Conservation (phyloP, 164 flowering plant species). For the grape (Vitis vinifera) region ASM3070453v1 NC_081822.1:2688501-2689000, state of each 20-base stretch:
- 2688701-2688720: conserved; percentile 56
- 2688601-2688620: conserved; percentile 57
- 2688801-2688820: conserved; percentile 76
- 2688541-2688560: conserved; percentile 76
- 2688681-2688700: conserved; percentile 62
- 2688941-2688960: conserved; percentile 71
- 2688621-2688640: conserved; percentile 76
- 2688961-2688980: conserved; percentile 92
- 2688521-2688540: conserved; percentile 76
- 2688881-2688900: conserved; percentile 82
- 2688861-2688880: conserved; percentile 98
- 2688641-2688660: conserved; percentile 77
- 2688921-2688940: conserved; percentile 80
- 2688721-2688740: conserved; percentile 77
- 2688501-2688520: conserved; percentile 60
- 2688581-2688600: conserved; percentile 63
- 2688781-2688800: conserved; percentile 90
- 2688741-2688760: conserved; percentile 87
- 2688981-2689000: conserved; percentile 94
- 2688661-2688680: conserved; percentile 68
- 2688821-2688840: conserved; percentile 73
- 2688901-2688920: conserved; percentile 78
- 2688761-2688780: conserved; percentile 77
- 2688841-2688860: conserved; percentile 96
- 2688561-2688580: conserved; percentile 93